Conservation (phyloP, 179 eudicot species). For the Beta corolliflora region DNA sequence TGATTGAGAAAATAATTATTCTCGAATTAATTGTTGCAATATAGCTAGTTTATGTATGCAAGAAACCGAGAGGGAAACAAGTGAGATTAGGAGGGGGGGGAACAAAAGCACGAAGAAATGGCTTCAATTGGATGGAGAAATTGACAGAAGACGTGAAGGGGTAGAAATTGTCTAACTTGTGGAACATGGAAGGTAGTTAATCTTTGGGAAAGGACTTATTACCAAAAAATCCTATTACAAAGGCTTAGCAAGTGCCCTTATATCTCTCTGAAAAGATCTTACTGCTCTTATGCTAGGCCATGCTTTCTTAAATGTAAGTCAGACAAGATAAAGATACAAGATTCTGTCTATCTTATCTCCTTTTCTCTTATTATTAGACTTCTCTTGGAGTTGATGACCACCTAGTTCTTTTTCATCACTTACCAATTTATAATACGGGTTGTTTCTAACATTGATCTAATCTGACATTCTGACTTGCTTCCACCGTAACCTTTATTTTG, state of each 20-base stretch:
- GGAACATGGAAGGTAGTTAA: too few species aligned
- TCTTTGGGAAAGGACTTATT: too few species aligned
- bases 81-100: too few species aligned
- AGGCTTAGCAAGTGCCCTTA: background rate
- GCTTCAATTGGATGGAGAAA: too few species aligned
- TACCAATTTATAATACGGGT: background rate
- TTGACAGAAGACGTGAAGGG: too few species aligned
- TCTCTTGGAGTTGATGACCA: background rate
- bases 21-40: too few species aligned
- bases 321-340: background rate
- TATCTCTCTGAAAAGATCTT: background rate
- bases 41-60: too few species aligned
- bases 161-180: too few species aligned
- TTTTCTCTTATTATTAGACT: background rate
- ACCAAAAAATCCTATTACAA: too few species aligned
- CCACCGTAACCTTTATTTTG: background rate
- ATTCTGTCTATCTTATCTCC: background rate
- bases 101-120: too few species aligned
- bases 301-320: background rate
- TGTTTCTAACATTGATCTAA: background rate
- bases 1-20: too few species aligned
- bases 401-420: background rate
- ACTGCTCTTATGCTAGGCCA: background rate
- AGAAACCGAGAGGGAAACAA: too few species aligned
- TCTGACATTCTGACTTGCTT: constrained; percentile 7